Evolutionary conservation across 192 early-diverging fungal species (phyloP), one percentile per base, ranked within the genome.

Genomic region (Spinellus fusiger): DNA sequence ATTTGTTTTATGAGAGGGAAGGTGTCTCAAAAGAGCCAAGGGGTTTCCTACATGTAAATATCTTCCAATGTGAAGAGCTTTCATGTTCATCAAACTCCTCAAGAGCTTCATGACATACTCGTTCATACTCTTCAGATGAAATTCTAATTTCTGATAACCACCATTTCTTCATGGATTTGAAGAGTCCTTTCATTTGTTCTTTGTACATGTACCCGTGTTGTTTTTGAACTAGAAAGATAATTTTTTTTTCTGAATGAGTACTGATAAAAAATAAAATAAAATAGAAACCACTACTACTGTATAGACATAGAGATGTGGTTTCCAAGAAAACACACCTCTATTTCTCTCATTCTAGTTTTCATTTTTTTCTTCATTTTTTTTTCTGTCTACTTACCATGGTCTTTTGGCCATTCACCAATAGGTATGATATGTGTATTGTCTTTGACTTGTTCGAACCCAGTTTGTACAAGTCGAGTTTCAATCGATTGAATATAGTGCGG

Each of bases 111-210:
- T 28, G 44, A 16, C 62, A 54, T 3, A 60, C 56, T 6, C 13
- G 29, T 47, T 70, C 68, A 38, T 60, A 70, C 23, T 70, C 68
- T 12, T 59, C 51, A 5, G 50, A 20, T 22, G 68, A 32, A 7
- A 70, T 54, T 27, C 50, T 49, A 16, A 54, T 49, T 49, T 65
- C 57, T 5, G 31, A 29, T 10, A 64, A 38, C 57, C 63, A 70
- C 46, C 56, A 64, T 38, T 64, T 55, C 56, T 55, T 64, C 62
- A 70, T 65, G 40, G 68, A 61, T 55, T 70, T 70, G 44, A 70
- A 70, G 4, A 70, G 49, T 4, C 56, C 26, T 48, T 59, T 70
- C 33, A 62, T 59, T 26, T 59, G 62, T 32, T 70, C 62, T 49
- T 64, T 59, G 46, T 70, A 65, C 7, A 70, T 38, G 15, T 51